These are phyloP conservation scores for Cyclotella choctawhatcheeana DNA, from an alignment of 108 stramenopile genomes.

Conservation along the genomic window DNA sequence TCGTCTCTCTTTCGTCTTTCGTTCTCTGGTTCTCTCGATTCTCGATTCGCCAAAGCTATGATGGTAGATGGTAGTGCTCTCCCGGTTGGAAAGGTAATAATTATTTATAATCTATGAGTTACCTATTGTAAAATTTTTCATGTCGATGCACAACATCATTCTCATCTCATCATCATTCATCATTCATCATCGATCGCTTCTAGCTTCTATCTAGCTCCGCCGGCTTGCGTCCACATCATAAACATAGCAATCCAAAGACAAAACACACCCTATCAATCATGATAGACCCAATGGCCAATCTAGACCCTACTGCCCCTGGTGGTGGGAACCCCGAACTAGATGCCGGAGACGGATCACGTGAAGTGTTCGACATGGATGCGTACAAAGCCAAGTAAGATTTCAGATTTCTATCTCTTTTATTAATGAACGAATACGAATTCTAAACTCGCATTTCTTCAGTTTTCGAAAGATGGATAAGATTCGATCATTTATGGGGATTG, in stretches of 20 bases:
- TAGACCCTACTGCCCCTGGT: conserved; percentile 41
- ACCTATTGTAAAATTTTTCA: too few relatives aligned
- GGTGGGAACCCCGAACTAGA: conserved; percentile 29
- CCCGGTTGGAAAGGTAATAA: too few relatives aligned
- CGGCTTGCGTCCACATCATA: background rate
- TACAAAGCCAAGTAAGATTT: conserved; percentile 67
- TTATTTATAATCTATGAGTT: too few relatives aligned
- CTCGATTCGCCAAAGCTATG: too few relatives aligned
- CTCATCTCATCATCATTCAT: too few relatives aligned
- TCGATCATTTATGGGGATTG: conserved; percentile 86
- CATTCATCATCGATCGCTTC: too few relatives aligned
- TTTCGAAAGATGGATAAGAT: conserved; percentile 75
- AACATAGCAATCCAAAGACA: background rate
- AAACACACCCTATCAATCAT: conserved; percentile 29
- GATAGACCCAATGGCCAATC: conserved; percentile 86
- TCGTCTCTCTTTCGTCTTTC: background rate
- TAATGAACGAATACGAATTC: too few relatives aligned
- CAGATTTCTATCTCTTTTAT: too few relatives aligned
- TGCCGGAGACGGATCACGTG: conserved; percentile 49
- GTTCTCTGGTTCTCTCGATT: background rate
- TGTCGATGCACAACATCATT: too few relatives aligned
- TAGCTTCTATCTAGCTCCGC: too few relatives aligned
- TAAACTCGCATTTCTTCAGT: too few relatives aligned
- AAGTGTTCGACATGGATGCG: conserved; percentile 73
- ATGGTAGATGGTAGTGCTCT: too few relatives aligned